Evolutionary conservation across 2,329 filamentous ascomycete species (phyloP).

Genomic region (Lachnellula arida): DNA sequence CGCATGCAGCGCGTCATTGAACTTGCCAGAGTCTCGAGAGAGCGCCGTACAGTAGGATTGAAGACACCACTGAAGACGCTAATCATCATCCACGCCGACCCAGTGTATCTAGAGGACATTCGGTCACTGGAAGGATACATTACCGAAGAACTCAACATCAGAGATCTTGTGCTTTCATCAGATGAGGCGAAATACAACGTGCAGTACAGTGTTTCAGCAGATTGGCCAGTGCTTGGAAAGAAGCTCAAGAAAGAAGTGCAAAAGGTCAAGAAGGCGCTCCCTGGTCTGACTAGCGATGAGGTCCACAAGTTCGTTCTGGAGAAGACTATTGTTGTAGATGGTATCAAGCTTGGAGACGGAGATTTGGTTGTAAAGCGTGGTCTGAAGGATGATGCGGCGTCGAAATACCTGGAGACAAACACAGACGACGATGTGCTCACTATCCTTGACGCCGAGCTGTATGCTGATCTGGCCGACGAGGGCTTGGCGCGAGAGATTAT

Average conservation of each 20-base stretch:
- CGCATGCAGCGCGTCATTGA: conserved; percentile 97
- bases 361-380: conserved; percentile 81
- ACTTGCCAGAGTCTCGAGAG: conserved; percentile 77
- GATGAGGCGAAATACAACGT: conserved; percentile 92
- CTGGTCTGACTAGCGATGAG: conserved; percentile 70
- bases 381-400: conserved; percentile 66
- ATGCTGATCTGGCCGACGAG: conserved; percentile 83
- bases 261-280: conserved; percentile 87
- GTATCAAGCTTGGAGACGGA: conserved; percentile 74
- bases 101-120: conserved; percentile 80
- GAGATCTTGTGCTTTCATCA: conserved; percentile 74
- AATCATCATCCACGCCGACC: conserved; percentile 80
- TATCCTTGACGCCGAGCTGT: conserved; percentile 77
- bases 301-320: conserved; percentile 73
- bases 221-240: conserved; percentile 93
- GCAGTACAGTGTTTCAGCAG: conserved; percentile 81
- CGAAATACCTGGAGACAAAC: conserved; percentile 76
- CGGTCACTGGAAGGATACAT: conserved; percentile 84
- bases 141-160: conserved; percentile 84
- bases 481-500: conserved; percentile 89
- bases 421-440: conserved; percentile 86
- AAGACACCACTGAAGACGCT: conserved; percentile 90
- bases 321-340: conserved; percentile 76
- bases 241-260: conserved; percentile 94
- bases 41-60: conserved; percentile 76